A percentile compares a stretch with the other conserved stretches of the same genome.
These are phyloP conservation scores for Leishmania tropica DNA, from an alignment of 208 protist species.

Conservation along the genomic window DNA sequence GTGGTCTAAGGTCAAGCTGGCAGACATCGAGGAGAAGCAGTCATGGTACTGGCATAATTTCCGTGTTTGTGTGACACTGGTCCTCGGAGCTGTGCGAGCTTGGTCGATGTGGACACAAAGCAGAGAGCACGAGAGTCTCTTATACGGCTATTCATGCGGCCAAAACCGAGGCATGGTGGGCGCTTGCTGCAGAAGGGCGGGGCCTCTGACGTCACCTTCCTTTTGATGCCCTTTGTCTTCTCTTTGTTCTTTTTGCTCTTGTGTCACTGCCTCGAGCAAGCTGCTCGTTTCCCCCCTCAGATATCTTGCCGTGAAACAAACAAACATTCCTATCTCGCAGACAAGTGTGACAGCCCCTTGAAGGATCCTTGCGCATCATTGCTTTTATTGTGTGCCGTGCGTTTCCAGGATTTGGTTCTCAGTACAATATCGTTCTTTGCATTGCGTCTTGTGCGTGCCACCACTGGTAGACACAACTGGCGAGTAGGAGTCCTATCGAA, in stretches of 20 bases:
- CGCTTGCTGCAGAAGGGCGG: not conserved
- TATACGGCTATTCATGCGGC: not conserved
- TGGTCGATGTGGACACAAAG: not conserved
- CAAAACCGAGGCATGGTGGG: not conserved
- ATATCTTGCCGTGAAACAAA: not conserved
- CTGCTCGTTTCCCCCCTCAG: not conserved
- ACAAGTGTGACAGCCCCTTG: not conserved
- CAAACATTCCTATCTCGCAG: constrained; percentile 12
- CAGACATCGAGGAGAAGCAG: not conserved
- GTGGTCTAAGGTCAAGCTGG: not conserved
- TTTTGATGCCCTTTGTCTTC: not conserved
- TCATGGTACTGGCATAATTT: not conserved
- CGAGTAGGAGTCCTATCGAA: not conserved
- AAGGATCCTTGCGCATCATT: constrained; percentile 5
- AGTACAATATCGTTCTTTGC: constrained; percentile 1
- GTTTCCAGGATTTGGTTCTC: constrained; percentile 15
- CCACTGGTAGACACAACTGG: constrained; percentile 3
- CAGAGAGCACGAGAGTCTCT: not conserved
- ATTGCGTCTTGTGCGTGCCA: constrained; percentile 15
- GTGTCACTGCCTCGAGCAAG: constrained; percentile 5
- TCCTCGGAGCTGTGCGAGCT: not conserved
- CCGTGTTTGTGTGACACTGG: not conserved
- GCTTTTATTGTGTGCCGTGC: constrained; percentile 4
- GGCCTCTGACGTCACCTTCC: not conserved
- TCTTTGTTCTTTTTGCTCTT: constrained; percentile 16